Conservation (phyloP, 1,284 basidiomycete species). For the Cryptococcus depauperatus region DNA sequence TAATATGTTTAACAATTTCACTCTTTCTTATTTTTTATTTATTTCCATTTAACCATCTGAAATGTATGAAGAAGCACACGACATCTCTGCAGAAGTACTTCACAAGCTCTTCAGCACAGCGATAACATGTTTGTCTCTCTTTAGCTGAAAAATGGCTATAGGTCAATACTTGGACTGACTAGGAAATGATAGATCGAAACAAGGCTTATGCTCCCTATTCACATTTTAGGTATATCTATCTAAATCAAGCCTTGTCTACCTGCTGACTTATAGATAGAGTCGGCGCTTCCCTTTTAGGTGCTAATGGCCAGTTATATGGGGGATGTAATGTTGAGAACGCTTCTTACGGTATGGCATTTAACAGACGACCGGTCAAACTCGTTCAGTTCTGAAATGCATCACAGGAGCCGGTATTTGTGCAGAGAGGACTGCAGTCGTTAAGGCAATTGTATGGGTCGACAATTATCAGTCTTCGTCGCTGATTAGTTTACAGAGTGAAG, state of each 20-base stretch:
- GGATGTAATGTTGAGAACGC: constrained; percentile 88
- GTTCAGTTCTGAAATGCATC: neutral
- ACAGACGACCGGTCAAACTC: neutral
- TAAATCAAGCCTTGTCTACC: neutral
- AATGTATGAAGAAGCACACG: neutral
- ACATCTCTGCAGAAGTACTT: constrained; percentile 6
- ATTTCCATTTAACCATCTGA: no score
- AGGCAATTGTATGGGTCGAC: constrained; percentile 60
- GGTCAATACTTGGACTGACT: neutral
- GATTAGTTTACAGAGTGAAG: constrained; percentile 58
- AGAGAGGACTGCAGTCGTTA: constrained; percentile 77
- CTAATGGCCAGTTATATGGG: constrained; percentile 63
- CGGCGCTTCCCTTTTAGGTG: constrained; percentile 68
- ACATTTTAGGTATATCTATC: constrained; percentile 55
- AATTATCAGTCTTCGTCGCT: neutral
- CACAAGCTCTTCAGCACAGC: constrained; percentile 34
- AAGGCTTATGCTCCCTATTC: constrained; percentile 66
- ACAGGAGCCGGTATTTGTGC: constrained; percentile 61
- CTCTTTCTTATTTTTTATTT: no score
- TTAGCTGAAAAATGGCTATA: neutral
- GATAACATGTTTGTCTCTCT: constrained; percentile 16
- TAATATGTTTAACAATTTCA: no score
- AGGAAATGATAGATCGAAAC: constrained; percentile 49
- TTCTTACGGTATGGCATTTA: constrained; percentile 58
- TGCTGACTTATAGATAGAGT: constrained; percentile 47